These are phyloP conservation scores for Colletotrichum lindemuthianum DNA, from an alignment of 2,329 filamentous ascomycete species.

Conservation along the genomic window DNA sequence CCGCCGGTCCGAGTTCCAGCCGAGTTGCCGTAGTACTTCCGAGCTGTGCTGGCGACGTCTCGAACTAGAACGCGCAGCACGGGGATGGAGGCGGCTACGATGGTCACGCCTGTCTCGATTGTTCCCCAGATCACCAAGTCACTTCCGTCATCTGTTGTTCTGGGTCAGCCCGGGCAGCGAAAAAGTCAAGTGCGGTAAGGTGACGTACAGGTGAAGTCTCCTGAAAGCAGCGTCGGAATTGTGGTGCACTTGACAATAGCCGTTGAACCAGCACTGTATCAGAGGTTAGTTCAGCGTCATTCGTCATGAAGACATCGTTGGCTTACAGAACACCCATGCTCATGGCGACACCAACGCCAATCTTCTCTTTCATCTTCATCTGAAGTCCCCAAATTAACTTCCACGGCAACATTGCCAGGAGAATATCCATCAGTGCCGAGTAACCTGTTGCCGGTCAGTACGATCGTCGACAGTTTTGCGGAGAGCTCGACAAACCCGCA, in stretches of 20 bases:
- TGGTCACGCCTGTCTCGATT: slow-evolving; percentile 22
- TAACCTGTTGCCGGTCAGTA: not conserved
- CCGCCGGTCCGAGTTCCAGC: not conserved
- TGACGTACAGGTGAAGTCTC: slow-evolving; percentile 28
- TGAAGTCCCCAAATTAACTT: slow-evolving; percentile 34
- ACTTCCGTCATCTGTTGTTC: slow-evolving; percentile 21
- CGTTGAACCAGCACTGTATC: slow-evolving; percentile 34
- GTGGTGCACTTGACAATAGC: slow-evolving; percentile 36
- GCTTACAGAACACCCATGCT: slow-evolving; percentile 35
- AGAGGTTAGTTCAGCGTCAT: not conserved
- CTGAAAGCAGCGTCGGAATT: slow-evolving; percentile 25
- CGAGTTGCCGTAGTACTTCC: slow-evolving; percentile 24
- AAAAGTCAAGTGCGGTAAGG: slow-evolving; percentile 37
- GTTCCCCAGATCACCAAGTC: slow-evolving; percentile 26
- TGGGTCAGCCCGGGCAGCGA: slow-evolving; percentile 39
- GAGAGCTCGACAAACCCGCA: slow-evolving; percentile 11
- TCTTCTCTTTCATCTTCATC: slow-evolving; percentile 32
- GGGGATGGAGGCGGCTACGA: slow-evolving; percentile 31
- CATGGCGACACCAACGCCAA: slow-evolving; percentile 33
- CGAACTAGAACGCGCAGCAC: slow-evolving; percentile 35
- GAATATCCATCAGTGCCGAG: slow-evolving; percentile 29
- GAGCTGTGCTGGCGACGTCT: slow-evolving; percentile 15
- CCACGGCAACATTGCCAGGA: slow-evolving; percentile 33
- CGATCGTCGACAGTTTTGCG: not conserved
- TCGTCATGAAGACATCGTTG: not conserved